A percentile compares a stretch with the other conserved stretches of the same genome.
These are phyloP conservation scores for Colletotrichum lentis DNA, from an alignment of 2,329 filamentous ascomycete genomes.

Conservation along the genomic window DNA sequence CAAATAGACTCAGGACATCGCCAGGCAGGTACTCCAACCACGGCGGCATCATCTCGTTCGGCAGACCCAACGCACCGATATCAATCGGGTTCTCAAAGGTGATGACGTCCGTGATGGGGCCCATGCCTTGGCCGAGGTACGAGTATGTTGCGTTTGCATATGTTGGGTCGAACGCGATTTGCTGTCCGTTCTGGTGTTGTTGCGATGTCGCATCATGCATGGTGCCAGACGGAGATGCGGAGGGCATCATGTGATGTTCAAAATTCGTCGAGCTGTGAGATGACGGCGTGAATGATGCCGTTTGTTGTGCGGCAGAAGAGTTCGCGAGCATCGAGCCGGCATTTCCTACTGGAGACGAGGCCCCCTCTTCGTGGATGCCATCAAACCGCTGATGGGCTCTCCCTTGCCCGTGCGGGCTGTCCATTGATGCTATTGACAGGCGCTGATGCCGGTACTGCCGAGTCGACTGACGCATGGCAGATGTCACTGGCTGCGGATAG, in stretches of 20 bases:
- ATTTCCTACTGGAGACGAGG: constrained; percentile 43
- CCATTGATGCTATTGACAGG: constrained; percentile 39
- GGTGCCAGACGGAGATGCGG: constrained; percentile 53
- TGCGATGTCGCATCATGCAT: constrained; percentile 47
- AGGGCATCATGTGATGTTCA: constrained; percentile 51
- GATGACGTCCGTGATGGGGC: constrained; percentile 59
- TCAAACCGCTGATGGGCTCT: constrained; percentile 45
- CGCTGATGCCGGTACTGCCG: constrained; percentile 43
- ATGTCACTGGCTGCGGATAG: constrained; percentile 59
- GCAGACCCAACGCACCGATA: constrained; percentile 69
- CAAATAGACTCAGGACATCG: constrained; percentile 68
- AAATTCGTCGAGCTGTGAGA: constrained; percentile 55
- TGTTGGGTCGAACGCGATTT: constrained; percentile 19
- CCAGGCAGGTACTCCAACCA: constrained; percentile 79
- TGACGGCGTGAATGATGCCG: constrained; percentile 49
- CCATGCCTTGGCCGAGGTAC: constrained; percentile 41
- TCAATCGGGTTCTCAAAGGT: constrained; percentile 81
- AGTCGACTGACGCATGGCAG: constrained; percentile 57
- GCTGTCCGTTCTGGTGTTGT: constrained; percentile 28
- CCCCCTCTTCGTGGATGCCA: constrained; percentile 45
- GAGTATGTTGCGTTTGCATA: constrained; percentile 31
- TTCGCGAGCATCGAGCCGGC: constrained; percentile 41
- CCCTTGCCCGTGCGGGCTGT: constrained; percentile 24
- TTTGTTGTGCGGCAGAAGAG: constrained; percentile 34
- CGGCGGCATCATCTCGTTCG: constrained; percentile 71